A percentile compares a stretch with the other conserved stretches of the same genome.
Evolutionary conservation across 352 stramenopile genomes (phyloP).

Genomic region (Phytophthora ramorum): DNA sequence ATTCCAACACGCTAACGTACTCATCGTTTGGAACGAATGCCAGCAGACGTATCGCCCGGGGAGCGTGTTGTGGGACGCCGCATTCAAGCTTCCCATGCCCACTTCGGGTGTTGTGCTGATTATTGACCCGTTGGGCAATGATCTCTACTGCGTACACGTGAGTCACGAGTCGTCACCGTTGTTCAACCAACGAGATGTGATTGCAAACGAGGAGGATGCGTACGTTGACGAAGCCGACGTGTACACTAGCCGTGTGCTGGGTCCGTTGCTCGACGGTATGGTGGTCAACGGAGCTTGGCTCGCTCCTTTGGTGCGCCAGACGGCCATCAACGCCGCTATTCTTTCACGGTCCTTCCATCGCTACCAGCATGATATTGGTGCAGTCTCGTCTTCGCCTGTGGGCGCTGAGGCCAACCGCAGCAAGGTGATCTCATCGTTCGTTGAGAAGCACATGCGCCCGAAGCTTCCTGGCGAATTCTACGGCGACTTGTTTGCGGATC

Average conservation of each 20-base stretch:
- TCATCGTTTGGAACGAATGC: conserved; percentile 90
- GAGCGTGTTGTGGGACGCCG: conserved; percentile 79
- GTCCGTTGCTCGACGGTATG: conserved; percentile 85
- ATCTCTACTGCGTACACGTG: conserved; percentile 87
- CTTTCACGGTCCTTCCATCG: conserved; percentile 75
- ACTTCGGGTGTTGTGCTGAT: conserved; percentile 83
- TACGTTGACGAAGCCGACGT: conserved; percentile 85
- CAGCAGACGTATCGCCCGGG: conserved; percentile 86
- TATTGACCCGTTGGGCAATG: conserved; percentile 85
- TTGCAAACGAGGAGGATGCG: conserved; percentile 75
- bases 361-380: conserved; percentile 80
- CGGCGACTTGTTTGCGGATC: conserved; percentile 75
- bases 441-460: conserved; percentile 83
- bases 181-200: conserved; percentile 76
- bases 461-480: conserved; percentile 90
- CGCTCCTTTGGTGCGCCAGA: conserved; percentile 81
- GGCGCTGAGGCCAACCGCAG: conserved; percentile 76
- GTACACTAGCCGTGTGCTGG: conserved; percentile 82
- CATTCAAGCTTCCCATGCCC: conserved; percentile 77
- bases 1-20: conserved; percentile 71
- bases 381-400: conserved; percentile 63
- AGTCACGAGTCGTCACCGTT: conserved; percentile 81
- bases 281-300: conserved; percentile 87
- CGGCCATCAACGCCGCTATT: conserved; percentile 80
- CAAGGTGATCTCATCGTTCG: conserved; percentile 72